Evolutionary conservation across 2,329 filamentous ascomycete species (phyloP), one percentile per base, ranked within the genome.

Genomic region (Aureobasidium sp.): DNA sequence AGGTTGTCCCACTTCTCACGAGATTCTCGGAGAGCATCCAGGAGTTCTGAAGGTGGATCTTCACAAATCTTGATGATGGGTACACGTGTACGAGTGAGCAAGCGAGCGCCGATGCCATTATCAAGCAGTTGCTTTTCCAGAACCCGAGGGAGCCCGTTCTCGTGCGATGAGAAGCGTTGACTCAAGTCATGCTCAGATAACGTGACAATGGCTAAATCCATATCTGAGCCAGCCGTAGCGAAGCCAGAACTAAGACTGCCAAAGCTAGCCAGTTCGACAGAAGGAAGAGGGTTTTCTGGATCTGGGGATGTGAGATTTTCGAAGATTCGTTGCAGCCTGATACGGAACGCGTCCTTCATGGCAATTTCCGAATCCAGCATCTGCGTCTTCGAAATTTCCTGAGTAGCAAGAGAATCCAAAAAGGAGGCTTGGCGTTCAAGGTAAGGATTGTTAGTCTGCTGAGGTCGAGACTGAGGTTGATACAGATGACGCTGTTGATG

Each of bases 21-120:
- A 68, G 88, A 87, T 37, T 85, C 80, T 5, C 83, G 70, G 5
- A 95, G 79, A 62, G 84, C 84, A 11, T 77, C 71, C 15, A 82
- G 82, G 1, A 95, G 78, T 62, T 82, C 78, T 1, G 80, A 74
- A 0, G 83, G 80, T 2, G 91, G 91, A 45, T 77, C 82, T 71
- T 93, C 82, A 69, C 91, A 96, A 17, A 96, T 80, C 71, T 95
- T 94, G 71, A 96, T 87, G 66, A 96, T 95, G 0, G 91, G 90
- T 3, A 96, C 88, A 64, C 91, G 82, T 1, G 91, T 94, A 60
- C 86, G 84, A 1, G 88, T 89, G 2, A 96, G 79, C 3, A 96
- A 79, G 5, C 90, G 84, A 17, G 89, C 91, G 2, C 90, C 90
- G 66, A 89, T 84, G 0, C 89, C 89, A 31, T 82, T 77, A 17